Conservation (phyloP, 2,329 filamentous ascomycete genomes). For the Aspergillus sp. region DNA sequence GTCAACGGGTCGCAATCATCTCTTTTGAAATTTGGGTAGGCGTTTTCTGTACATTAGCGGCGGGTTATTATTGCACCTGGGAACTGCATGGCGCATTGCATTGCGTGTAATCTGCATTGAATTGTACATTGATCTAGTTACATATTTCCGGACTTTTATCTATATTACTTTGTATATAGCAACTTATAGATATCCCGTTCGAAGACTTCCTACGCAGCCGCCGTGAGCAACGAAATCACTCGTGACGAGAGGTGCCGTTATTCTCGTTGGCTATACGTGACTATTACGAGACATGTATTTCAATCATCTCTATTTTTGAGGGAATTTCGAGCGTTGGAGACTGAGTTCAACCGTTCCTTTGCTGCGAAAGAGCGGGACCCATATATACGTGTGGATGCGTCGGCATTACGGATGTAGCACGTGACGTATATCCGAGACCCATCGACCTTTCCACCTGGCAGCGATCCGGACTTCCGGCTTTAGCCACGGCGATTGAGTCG, state of each 20-base stretch:
- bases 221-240: too few species aligned
- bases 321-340: too few species aligned
- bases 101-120: neutral
- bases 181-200: too few species aligned
- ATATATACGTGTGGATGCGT: neutral
- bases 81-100: neutral
- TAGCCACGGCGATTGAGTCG: neutral
- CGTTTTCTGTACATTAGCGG: slow-evolving; percentile 6
- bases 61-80: neutral
- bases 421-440: slow-evolving; percentile 21
- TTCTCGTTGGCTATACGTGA: too few species aligned
- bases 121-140: neutral
- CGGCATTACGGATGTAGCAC: slow-evolving; percentile 22
- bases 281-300: too few species aligned
- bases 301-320: too few species aligned
- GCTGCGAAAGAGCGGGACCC: neutral
- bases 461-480: neutral
- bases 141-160: too few species aligned
- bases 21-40: neutral
- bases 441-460: too few species aligned
- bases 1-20: slow-evolving; percentile 3
- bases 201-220: too few species aligned
- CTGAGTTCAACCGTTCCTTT: too few species aligned
- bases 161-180: too few species aligned
- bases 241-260: too few species aligned